Conservation (phyloP, 2,329 filamentous ascomycete genomes). For the Daldinia sp. region DNA sequence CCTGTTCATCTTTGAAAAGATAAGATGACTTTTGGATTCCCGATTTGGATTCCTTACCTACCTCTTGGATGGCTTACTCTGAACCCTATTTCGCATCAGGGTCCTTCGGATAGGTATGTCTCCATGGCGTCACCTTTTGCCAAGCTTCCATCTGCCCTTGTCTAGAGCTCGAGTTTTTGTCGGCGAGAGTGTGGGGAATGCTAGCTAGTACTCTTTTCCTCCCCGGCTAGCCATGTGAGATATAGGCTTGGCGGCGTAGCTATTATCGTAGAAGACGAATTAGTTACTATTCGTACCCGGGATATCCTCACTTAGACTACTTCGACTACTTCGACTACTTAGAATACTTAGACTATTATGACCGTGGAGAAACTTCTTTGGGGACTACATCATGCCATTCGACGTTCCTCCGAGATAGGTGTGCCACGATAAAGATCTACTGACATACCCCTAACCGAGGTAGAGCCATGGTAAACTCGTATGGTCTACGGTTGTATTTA, state of each 20-base stretch:
- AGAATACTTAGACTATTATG: too few species aligned
- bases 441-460: constrained; percentile 27
- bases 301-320: background rate
- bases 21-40: background rate
- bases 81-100: background rate
- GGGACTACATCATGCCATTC: constrained; percentile 10
- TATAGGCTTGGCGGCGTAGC: constrained; percentile 19
- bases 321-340: too few species aligned
- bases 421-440: constrained; percentile 11
- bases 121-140: constrained; percentile 17
- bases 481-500: constrained; percentile 20
- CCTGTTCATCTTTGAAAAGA: constrained; percentile 1
- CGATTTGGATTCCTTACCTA: constrained; percentile 4
- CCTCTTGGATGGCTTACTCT: background rate
- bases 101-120: background rate
- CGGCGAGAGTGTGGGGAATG: constrained; percentile 30
- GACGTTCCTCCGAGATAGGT: constrained; percentile 2
- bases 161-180: constrained; percentile 13
- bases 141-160: constrained; percentile 34
- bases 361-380: background rate
- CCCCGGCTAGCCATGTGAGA: constrained; percentile 17
- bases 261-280: background rate
- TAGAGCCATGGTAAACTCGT: constrained; percentile 15
- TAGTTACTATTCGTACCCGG: background rate
- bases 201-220: constrained; percentile 13